Evolutionary conservation across 2,329 filamentous ascomycete genomes (phyloP).

Genomic region (Mycosphaerelloides madeirae): DNA sequence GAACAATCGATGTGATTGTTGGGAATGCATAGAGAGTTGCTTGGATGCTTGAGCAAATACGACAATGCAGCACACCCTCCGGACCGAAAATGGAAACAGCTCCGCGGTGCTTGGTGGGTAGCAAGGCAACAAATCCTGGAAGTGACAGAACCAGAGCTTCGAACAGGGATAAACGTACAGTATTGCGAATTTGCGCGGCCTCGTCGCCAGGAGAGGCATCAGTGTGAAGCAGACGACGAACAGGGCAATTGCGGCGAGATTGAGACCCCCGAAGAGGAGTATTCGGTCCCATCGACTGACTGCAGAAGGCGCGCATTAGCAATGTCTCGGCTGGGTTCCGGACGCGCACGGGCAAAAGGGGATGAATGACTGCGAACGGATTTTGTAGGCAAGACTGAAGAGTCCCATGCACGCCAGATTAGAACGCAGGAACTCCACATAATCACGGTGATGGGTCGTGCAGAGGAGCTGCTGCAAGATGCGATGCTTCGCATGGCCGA

Average conservation of each 20-base stretch:
- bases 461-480: slow-evolving; percentile 13
- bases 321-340: slow-evolving; percentile 29
- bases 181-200: slow-evolving; percentile 90
- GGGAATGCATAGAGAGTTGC: slow-evolving; percentile 1
- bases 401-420: slow-evolving; percentile 19
- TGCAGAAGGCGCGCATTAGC: slow-evolving; percentile 42
- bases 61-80: slow-evolving; percentile 23
- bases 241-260: slow-evolving; percentile 80
- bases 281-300: slow-evolving; percentile 97
- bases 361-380: slow-evolving; percentile 10
- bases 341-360: slow-evolving; percentile 9
- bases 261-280: slow-evolving; percentile 86
- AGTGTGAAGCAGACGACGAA: slow-evolving; percentile 91
- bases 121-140: slow-evolving; percentile 12
- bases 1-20: slow-evolving; percentile 12
- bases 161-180: slow-evolving; percentile 64
- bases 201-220: slow-evolving; percentile 74
- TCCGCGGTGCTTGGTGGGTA: slow-evolving; percentile 8
- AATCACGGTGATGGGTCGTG: slow-evolving; percentile 15
- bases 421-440: slow-evolving; percentile 28
- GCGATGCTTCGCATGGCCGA: slow-evolving; percentile 16
- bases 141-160: slow-evolving; percentile 6
- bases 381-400: slow-evolving; percentile 12
- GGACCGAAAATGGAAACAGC: slow-evolving; percentile 7
- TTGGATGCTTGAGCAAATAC: slow-evolving; percentile 16